Evolutionary conservation across 129 eudicot species (phyloP), one percentile per base, ranked within the genome.

Genomic region (Chrysanthemum lavandulifolium): DNA sequence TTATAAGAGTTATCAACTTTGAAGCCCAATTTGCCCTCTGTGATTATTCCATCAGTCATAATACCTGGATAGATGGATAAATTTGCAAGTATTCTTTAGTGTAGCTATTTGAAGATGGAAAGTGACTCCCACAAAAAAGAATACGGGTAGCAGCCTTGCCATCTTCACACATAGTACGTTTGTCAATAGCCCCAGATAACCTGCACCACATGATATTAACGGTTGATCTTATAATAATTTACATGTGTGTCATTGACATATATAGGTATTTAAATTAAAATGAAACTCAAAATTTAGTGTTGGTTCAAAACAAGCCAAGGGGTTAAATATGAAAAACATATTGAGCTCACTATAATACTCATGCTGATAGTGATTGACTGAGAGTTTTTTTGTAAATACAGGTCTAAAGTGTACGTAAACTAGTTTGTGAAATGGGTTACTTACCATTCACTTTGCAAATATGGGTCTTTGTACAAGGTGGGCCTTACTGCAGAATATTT

Each of bases 61-160:
- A 23, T 71, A 91, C 97, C 95, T 91, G 83, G 66, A 91, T 73
- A 27, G 63, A 78, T 19, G 90, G 85, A 80, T 84, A 31, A 64
- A 70, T 68, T 40, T 81, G 74, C 84, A 88, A 69, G 74, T 91
- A 87, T 69, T 88, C 95, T 78, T 68, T 88, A 51, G 97, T 91
- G 83, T 83, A 91, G 63, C 49, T 71, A 80, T 85, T 84, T 53
- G 95, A 91, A 77, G 86, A 91, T 19, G 92, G 77, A 80, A 91
- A 91, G 56, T 91, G 79, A 1, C 86, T 85, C 68, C 97, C 97
- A 31, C 97, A 91, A 74, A 91, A 91, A 36, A 91, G 91, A 76
- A 91, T 72, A 61, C 88, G 83, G 40, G 91, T 87, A 7, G 64
- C 77, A 52, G 49, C 71, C 56, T 73, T 69, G 67, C 76, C 51